These are phyloP conservation scores for Solanum corneliomulleri DNA, from an alignment of 257 asterid genomes.

Conservation along the genomic window DNA sequence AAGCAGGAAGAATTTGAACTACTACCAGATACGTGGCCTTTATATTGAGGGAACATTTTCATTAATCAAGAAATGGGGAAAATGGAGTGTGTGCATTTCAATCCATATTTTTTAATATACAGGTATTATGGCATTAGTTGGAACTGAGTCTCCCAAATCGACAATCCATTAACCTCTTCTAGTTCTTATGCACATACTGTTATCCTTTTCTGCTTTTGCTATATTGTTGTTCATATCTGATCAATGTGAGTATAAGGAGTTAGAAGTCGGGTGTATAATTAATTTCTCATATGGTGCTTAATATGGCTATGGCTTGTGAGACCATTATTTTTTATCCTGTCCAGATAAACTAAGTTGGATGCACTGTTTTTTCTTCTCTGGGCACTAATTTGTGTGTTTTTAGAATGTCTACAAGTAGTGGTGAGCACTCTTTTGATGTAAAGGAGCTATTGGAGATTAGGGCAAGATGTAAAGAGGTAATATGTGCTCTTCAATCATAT, in stretches of 20 bases:
- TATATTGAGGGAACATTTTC: not conserved
- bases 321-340: not conserved
- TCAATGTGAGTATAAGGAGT: not conserved
- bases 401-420: slow-evolving; percentile 55
- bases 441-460: slow-evolving; percentile 50
- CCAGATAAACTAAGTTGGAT: not conserved
- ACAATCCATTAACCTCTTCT: not conserved
- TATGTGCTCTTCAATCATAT: not conserved
- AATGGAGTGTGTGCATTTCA: not conserved
- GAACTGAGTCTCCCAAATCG: not conserved
- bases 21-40: not conserved
- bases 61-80: not conserved
- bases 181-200: not conserved
- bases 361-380: not conserved
- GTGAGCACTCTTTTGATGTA: slow-evolving; percentile 28
- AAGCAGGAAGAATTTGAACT: not conserved
- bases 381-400: not conserved
- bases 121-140: not conserved
- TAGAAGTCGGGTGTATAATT: not conserved
- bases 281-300: not conserved
- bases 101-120: not conserved
- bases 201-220: not conserved
- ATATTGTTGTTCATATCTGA: not conserved
- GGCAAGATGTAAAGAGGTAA: slow-evolving; percentile 72
- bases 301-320: not conserved